phyloP scores from a whole-genome alignment of 2,329 filamentous ascomycete species.

The Ceratocystis smalleyi region DNA sequence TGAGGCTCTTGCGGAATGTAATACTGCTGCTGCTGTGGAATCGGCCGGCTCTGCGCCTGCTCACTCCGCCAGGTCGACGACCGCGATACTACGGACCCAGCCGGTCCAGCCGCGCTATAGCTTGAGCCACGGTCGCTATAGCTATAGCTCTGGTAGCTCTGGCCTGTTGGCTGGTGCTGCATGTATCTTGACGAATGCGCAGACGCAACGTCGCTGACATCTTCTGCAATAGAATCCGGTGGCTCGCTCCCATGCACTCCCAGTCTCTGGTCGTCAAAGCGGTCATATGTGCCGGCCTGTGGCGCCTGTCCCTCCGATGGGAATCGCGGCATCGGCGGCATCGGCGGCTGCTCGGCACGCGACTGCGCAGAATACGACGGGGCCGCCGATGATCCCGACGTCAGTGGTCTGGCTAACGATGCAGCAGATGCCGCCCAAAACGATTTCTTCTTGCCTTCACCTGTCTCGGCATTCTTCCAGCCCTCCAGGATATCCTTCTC shows the following conservation, averaged over 20 bases:
- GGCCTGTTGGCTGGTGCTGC: background rate
- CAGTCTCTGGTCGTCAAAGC: background rate
- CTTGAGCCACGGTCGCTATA: background rate
- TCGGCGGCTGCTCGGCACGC: background rate
- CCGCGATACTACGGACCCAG: background rate
- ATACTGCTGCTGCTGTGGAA: background rate
- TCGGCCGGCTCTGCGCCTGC: background rate
- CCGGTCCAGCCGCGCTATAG: background rate
- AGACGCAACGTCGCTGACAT: background rate
- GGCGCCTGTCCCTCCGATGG: background rate
- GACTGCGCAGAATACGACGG: background rate
- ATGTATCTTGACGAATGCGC: background rate
- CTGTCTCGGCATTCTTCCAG: constrained; percentile 46
- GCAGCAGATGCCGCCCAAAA: background rate
- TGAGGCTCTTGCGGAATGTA: background rate
- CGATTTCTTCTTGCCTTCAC: constrained; percentile 21
- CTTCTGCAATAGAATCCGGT: background rate
- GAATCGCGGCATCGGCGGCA: background rate
- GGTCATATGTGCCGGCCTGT: background rate
- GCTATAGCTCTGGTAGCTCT: background rate
- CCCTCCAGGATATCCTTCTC: constrained; percentile 45
- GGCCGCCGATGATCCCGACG: background rate
- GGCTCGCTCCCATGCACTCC: background rate
- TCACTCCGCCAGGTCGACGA: background rate
- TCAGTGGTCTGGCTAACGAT: background rate